These are phyloP conservation scores for Lanmaoa rubissima DNA, from an alignment of 768 basidiomycete species.

Conservation along the genomic window DNA sequence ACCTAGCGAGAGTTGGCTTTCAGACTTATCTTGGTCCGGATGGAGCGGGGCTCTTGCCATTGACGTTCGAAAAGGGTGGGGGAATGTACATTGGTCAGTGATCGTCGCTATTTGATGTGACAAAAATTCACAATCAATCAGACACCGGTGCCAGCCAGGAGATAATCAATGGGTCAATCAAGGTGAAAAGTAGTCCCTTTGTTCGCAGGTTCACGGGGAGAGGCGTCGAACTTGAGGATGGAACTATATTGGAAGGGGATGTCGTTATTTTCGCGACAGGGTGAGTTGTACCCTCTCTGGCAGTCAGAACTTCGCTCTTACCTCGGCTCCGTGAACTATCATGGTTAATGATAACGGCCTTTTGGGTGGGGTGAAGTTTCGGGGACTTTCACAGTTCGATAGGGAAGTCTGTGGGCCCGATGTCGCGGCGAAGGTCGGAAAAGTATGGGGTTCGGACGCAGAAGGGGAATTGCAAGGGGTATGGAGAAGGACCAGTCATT, in stretches of 20 bases:
- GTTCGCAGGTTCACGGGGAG: constrained; percentile 27
- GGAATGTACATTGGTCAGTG: constrained; percentile 40
- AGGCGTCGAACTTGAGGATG: constrained; percentile 31
- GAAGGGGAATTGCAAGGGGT: constrained; percentile 60
- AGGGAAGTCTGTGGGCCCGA: constrained; percentile 46
- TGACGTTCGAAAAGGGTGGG: constrained; percentile 34
- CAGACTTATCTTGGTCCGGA: constrained; percentile 38
- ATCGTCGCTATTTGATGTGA: neutral
- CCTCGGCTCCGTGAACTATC: neutral
- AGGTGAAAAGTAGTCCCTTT: constrained; percentile 41
- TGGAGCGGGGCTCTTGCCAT: constrained; percentile 33
- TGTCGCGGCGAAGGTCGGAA: constrained; percentile 43
- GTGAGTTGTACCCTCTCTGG: constrained; percentile 13
- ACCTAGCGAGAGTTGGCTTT: constrained; percentile 37
- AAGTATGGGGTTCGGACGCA: constrained; percentile 63
- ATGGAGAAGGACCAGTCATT: constrained; percentile 32
- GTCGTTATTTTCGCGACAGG: constrained; percentile 35
- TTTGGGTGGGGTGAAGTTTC: constrained; percentile 33
- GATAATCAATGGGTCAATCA: constrained; percentile 50
- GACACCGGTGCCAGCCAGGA: constrained; percentile 42
- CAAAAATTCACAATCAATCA: neutral
- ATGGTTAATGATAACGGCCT: neutral
- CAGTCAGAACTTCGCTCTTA: neutral
- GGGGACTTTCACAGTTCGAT: constrained; percentile 43
- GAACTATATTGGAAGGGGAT: constrained; percentile 27